Percentiles rank a stretch among this genome's conserved stretches.
Conservation (phyloP, 202 grass and related monocot species). For the Cymbopogon flexuosus region DNA sequence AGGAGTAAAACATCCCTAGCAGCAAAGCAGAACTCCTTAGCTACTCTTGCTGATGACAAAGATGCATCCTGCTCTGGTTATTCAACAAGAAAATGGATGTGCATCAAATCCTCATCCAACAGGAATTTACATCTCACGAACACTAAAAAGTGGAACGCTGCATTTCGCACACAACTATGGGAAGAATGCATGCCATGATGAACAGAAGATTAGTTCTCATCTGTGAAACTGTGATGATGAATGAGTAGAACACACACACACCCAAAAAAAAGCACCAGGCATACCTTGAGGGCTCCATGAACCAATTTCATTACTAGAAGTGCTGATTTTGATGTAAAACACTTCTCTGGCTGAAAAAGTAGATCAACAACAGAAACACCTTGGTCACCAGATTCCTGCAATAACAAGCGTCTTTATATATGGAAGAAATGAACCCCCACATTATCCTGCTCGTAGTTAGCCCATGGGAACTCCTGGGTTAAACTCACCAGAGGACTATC, state of each 20-base stretch:
- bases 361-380: conserved; percentile 66
- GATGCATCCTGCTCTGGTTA: conserved; percentile 94
- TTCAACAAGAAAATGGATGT: conserved; percentile 47
- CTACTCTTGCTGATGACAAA: conserved; percentile 80
- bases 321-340: conserved; percentile 75
- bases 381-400: conserved; percentile 41
- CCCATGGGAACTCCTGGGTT: conserved; percentile 3
- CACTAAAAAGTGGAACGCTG: not conserved
- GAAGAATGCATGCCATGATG: not conserved
- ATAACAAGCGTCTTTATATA: conserved; percentile 21
- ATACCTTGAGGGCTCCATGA: conserved; percentile 83
- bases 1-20: conserved; percentile 90
- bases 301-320: conserved; percentile 75
- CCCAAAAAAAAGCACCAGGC: conserved; percentile 7
- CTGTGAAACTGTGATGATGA: not conserved
- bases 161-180: conserved; percentile 15
- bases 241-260: not conserved
- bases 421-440: conserved; percentile 11
- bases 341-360: conserved; percentile 76
- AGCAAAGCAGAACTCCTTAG: conserved; percentile 87
- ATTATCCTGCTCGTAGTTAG: conserved; percentile 16
- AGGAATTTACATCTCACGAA: not conserved
- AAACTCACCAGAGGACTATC: conserved; percentile 58
- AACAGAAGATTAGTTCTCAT: not conserved
- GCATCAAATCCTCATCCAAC: conserved; percentile 34